Conservation (phyloP, 164 flowering plant genomes). For the Vitis cinerea region DNA sequence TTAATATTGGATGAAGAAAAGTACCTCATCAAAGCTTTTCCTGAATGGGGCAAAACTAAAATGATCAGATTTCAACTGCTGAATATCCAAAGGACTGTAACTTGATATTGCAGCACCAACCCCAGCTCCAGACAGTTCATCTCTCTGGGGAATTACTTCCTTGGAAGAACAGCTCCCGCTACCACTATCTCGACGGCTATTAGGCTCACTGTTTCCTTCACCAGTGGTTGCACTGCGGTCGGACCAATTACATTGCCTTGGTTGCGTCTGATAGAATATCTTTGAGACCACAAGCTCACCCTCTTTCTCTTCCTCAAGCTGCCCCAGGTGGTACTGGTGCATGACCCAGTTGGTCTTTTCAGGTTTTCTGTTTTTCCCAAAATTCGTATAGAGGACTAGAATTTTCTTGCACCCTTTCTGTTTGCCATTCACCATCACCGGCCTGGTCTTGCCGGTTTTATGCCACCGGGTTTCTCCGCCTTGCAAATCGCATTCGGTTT, state of each 20-base stretch:
- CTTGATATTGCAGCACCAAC: conserved; percentile 42
- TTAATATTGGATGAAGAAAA: not conserved
- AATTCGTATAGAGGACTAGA: conserved; percentile 89
- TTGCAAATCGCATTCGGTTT: conserved; percentile 88
- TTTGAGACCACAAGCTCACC: conserved; percentile 99
- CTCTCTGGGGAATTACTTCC: conserved; percentile 39
- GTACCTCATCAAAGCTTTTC: conserved; percentile 60
- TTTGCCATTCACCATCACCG: conserved; percentile 87
- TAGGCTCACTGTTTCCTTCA: conserved; percentile 37
- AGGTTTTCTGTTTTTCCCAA: conserved; percentile 91
- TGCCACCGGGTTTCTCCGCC: conserved; percentile 99
- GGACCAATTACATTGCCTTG: conserved; percentile 87
- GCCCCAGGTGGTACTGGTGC: conserved; percentile 99
- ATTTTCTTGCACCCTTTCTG: conserved; percentile 99
- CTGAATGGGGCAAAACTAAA: conserved; percentile 54
- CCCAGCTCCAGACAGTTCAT: conserved; percentile 36
- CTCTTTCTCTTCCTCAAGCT: conserved; percentile 92
- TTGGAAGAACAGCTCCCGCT: conserved; percentile 64
- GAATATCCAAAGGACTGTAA: conserved; percentile 58
- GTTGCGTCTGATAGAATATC: conserved; percentile 97
- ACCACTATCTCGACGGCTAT: conserved; percentile 46
- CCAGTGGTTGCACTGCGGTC: conserved; percentile 30
- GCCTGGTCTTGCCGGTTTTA: conserved; percentile 97
- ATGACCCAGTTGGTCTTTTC: conserved; percentile 99
- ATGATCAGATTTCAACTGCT: conserved; percentile 70